Conservation (phyloP, 1,284 basidiomycete genomes). For the Ustilago hordei region DNA sequence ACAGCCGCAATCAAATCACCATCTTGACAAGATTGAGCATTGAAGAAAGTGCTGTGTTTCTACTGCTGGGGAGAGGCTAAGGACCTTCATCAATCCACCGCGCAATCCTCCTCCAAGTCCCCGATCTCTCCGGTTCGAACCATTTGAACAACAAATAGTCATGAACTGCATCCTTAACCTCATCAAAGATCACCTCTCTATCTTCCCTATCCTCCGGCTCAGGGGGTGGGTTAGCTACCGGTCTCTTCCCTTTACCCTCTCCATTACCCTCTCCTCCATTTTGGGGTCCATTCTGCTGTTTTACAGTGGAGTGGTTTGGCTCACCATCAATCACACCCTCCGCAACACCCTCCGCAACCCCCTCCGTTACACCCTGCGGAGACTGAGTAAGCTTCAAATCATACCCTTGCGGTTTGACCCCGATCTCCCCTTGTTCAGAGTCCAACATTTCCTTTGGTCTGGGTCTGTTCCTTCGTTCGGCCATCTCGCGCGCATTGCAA, state of each 20-base stretch:
- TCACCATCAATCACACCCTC: slow-evolving; percentile 20
- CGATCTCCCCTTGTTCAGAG: slow-evolving; percentile 14
- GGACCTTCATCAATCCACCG: slow-evolving; percentile 55
- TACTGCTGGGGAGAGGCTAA: background rate
- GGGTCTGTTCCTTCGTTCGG: slow-evolving; percentile 51
- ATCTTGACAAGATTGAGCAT: background rate
- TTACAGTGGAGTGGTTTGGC: background rate
- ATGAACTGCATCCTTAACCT: slow-evolving; percentile 62
- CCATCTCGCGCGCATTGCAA: slow-evolving; percentile 44
- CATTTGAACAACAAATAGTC: slow-evolving; percentile 65
- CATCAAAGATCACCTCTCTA: slow-evolving; percentile 59
- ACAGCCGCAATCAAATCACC: background rate
- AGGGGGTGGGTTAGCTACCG: slow-evolving; percentile 8
- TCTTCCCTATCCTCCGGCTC: slow-evolving; percentile 38
- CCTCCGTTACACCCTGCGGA: background rate
- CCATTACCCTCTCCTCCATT: background rate
- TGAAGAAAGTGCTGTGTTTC: background rate
- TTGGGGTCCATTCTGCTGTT: background rate
- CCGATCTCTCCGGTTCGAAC: slow-evolving; percentile 61
- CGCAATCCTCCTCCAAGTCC: slow-evolving; percentile 57
- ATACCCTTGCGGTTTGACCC: slow-evolving; percentile 12
- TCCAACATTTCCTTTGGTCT: slow-evolving; percentile 47
- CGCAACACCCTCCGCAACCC: background rate
- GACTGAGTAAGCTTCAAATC: background rate
- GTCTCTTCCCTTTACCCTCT: background rate